These are phyloP conservation scores for Cyberlindnera mycetangii DNA, from an alignment of 805 yeast genomes.

Conservation along the genomic window DNA sequence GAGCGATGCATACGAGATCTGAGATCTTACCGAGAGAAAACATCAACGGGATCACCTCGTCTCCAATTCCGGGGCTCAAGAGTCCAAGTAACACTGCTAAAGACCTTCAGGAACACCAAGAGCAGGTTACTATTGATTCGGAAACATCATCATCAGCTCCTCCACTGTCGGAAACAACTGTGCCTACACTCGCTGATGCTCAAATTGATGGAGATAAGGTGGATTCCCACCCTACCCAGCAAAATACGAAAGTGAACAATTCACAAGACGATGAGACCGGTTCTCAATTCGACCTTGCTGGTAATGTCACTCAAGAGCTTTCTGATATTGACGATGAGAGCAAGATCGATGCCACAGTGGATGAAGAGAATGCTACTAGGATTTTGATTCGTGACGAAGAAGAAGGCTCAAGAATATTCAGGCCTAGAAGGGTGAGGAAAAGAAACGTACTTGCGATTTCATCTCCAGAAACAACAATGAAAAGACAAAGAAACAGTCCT, in stretches of 20 bases:
- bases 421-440: constrained; percentile 7
- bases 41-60: neutral
- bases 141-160: neutral
- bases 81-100: neutral
- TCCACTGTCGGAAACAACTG: neutral
- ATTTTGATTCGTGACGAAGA: constrained; percentile 1
- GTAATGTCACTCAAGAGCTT: constrained; percentile 27
- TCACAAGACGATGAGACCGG: neutral
- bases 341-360: constrained; percentile 14
- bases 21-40: neutral
- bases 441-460: neutral
- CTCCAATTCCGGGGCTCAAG: neutral
- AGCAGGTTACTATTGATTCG: no score
- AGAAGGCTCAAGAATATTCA: constrained; percentile 1
- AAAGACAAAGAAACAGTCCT: neutral
- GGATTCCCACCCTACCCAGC: neutral
- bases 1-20: neutral
- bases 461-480: neutral
- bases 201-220: neutral
- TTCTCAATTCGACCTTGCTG: constrained; percentile 13
- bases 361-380: constrained; percentile 11
- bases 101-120: neutral
- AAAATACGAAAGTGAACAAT: neutral
- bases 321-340: constrained; percentile 30
- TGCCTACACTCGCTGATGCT: neutral